phyloP scores from a whole-genome alignment of 2,329 filamentous ascomycete genomes.

The Penicillium sp. region DNA sequence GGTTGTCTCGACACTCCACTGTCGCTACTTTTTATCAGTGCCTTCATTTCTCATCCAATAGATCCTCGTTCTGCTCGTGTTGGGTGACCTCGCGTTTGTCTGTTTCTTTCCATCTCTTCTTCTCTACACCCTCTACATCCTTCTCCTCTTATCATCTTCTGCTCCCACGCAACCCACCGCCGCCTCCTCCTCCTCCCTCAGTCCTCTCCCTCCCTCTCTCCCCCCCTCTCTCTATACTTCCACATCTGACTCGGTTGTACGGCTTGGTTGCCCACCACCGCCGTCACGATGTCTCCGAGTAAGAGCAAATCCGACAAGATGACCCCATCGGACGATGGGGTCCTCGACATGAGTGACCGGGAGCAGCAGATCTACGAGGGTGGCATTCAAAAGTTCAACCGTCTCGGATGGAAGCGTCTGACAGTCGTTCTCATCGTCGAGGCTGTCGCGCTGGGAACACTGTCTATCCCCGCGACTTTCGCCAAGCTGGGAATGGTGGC shows the following conservation, averaged over 20 bases:
- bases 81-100: no score
- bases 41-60: no score
- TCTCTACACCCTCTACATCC: no score
- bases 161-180: no score
- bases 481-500: conserved; percentile 3
- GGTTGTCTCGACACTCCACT: neutral
- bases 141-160: no score
- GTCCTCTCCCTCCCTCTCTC: neutral
- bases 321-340: neutral
- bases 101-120: no score
- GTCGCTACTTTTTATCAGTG: neutral
- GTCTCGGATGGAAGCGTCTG: conserved; percentile 3
- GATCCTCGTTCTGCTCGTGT: no score
- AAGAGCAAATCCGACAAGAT: conserved; percentile 2
- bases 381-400: conserved; percentile 3
- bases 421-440: conserved; percentile 1
- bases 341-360: conserved; percentile 2
- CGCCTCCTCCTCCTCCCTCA: no score
- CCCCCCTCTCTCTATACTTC: neutral
- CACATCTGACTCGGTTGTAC: neutral
- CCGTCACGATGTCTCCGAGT: neutral
- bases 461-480: conserved; percentile 1
- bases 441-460: conserved; percentile 2
- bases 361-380: conserved; percentile 3
- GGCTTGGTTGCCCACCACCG: neutral